Evolutionary conservation across 805 yeast genomes (phyloP).

Genomic region (Kodamaea fukazawae): DNA sequence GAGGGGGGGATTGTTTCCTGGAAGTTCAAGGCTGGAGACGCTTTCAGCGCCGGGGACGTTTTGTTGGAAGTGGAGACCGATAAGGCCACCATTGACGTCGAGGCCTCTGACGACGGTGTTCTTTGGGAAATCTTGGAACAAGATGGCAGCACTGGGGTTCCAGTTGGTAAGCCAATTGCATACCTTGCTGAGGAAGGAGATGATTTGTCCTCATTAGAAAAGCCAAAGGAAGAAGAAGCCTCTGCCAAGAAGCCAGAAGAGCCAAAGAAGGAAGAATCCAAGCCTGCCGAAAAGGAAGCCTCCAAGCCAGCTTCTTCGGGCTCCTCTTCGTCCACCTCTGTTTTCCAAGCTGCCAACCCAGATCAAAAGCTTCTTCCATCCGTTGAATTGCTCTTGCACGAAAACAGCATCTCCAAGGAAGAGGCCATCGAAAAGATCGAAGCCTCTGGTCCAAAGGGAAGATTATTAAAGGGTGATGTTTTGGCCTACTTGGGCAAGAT

Average conservation of each 20-base stretch:
- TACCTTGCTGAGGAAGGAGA: constrained; percentile 85
- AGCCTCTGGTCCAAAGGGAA: constrained; percentile 88
- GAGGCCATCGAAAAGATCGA: constrained; percentile 71
- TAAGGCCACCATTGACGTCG: constrained; percentile 79
- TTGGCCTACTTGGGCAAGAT: constrained; percentile 78
- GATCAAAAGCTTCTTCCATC: constrained; percentile 74
- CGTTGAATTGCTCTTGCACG: constrained; percentile 62
- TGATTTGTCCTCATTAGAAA: constrained; percentile 61
- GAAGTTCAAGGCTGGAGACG: constrained; percentile 72
- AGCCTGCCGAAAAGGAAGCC: constrained; percentile 6
- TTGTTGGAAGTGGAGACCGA: constrained; percentile 82
- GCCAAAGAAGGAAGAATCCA: constrained; percentile 12
- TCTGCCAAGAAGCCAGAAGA: constrained; percentile 19
- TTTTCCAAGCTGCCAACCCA: constrained; percentile 54
- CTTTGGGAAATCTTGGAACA: constrained; percentile 69
- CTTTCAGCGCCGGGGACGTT: constrained; percentile 79
- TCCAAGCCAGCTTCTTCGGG: constrained; percentile 6
- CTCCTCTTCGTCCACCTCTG: constrained; percentile 5
- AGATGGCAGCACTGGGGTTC: constrained; percentile 76
- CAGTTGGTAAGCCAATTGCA: constrained; percentile 90
- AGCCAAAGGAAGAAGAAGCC: constrained; percentile 46
- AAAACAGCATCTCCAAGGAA: constrained; percentile 58
- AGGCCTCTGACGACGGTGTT: constrained; percentile 89
- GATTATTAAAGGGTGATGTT: constrained; percentile 88
- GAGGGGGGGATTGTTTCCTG: constrained; percentile 90